Conservation (phyloP, 371 early-diverging fungal genomes). For the Syncephalastrum contaminatum region DNA sequence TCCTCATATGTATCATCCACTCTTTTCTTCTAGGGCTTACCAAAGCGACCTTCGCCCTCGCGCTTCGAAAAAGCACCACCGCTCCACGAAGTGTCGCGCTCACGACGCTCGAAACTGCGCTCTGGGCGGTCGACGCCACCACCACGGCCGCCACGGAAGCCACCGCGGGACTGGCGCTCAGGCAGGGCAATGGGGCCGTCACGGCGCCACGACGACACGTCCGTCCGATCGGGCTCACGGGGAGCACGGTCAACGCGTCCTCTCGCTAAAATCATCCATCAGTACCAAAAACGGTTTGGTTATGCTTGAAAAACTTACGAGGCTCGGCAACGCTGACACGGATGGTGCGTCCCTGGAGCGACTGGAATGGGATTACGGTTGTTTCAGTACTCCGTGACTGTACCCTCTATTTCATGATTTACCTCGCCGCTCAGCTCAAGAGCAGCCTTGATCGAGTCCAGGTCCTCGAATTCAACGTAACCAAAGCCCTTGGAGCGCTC, state of each 20-base stretch:
- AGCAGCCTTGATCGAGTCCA: conserved; percentile 80
- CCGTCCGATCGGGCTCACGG: conserved; percentile 48
- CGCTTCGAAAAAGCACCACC: conserved; percentile 38
- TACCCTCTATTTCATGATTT: not conserved
- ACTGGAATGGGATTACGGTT: conserved; percentile 1
- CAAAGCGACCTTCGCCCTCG: conserved; percentile 14
- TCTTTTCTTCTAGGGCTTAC: conserved; percentile 3
- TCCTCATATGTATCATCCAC: not conserved
- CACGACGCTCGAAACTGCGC: conserved; percentile 44
- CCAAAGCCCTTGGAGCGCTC: conserved; percentile 90
- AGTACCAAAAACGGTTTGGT: conserved; percentile 1
- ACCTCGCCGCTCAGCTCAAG: conserved; percentile 66
- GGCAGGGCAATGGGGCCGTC: conserved; percentile 39
- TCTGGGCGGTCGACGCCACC: conserved; percentile 11
- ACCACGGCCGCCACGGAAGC: conserved; percentile 34
- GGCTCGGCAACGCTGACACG: conserved; percentile 88
- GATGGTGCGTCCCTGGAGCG: conserved; percentile 68
- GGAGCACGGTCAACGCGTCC: conserved; percentile 32
- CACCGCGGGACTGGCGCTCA: conserved; percentile 46
- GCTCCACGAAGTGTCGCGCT: conserved; percentile 54
- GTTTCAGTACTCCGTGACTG: not conserved
- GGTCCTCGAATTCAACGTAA: conserved; percentile 89
- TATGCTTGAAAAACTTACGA: conserved; percentile 50
- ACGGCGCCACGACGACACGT: conserved; percentile 54
- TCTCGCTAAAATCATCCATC: conserved; percentile 20